Conservation (phyloP, 768 basidiomycete species). For the Boletus pseudopeckii region DNA sequence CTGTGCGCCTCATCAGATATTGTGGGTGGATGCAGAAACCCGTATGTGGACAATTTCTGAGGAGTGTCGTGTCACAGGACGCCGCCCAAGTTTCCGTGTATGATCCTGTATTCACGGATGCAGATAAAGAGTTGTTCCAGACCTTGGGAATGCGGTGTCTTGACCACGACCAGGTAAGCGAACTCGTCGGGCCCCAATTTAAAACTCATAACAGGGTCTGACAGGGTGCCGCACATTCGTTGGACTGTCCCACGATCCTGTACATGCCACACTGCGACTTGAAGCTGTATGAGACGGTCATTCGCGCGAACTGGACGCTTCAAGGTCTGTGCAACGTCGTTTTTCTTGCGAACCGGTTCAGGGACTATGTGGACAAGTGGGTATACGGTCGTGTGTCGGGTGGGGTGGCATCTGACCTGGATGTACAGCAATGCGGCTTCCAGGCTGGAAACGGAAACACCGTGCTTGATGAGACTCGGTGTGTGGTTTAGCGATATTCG, state of each 20-base stretch:
- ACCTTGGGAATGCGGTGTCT: constrained; percentile 34
- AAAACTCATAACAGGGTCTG: constrained; percentile 8
- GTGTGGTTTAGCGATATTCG: constrained; percentile 20
- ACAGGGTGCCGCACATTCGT: constrained; percentile 34
- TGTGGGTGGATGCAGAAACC: constrained; percentile 43
- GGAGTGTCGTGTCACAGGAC: constrained; percentile 37
- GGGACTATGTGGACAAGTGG: constrained; percentile 67
- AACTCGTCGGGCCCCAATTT: constrained; percentile 8
- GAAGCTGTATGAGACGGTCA: constrained; percentile 62
- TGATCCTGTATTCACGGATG: constrained; percentile 71
- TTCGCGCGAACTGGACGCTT: constrained; percentile 58
- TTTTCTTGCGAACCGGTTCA: constrained; percentile 63
- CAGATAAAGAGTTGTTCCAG: constrained; percentile 52
- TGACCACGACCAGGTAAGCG: constrained; percentile 51
- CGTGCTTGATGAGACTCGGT: constrained; percentile 56
- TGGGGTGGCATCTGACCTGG: constrained; percentile 3
- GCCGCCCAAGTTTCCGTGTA: constrained; percentile 49
- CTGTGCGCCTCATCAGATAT: constrained; percentile 52
- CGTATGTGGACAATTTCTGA: constrained; percentile 12
- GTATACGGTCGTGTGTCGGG: constrained; percentile 11
- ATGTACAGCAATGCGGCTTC: constrained; percentile 47
- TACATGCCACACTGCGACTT: constrained; percentile 83
- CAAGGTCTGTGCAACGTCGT: constrained; percentile 46
- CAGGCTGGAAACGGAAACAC: constrained; percentile 48
- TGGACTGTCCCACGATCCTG: constrained; percentile 51